These are phyloP conservation scores for Candida pseudoviswanathii DNA, from an alignment of 1,139 yeast genomes.

Conservation along the genomic window DNA sequence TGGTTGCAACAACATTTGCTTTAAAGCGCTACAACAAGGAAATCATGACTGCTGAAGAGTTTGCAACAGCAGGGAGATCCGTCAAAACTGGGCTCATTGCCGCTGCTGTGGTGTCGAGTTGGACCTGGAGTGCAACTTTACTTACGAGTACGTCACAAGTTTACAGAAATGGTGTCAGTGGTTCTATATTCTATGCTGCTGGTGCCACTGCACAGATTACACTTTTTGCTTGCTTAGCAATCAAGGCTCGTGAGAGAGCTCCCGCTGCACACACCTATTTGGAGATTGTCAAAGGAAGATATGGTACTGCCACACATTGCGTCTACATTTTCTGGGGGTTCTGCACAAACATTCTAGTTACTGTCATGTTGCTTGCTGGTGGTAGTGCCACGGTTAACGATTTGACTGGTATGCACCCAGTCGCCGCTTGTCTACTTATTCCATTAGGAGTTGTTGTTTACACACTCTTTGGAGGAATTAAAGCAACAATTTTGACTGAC, in stretches of 20 bases:
- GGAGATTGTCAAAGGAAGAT: slow-evolving; percentile 54
- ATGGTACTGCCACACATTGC: slow-evolving; percentile 61
- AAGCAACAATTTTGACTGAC: slow-evolving; percentile 88
- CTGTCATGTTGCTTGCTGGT: slow-evolving; percentile 85
- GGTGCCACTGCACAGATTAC: slow-evolving; percentile 59
- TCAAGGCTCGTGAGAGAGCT: slow-evolving; percentile 57
- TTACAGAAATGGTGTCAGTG: slow-evolving; percentile 72
- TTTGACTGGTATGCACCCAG: slow-evolving; percentile 80
- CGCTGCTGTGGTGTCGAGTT: slow-evolving; percentile 84
- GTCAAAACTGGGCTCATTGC: slow-evolving; percentile 82
- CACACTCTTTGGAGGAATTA: slow-evolving; percentile 86
- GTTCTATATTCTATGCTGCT: slow-evolving; percentile 54
- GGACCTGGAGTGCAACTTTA: slow-evolving; percentile 95
- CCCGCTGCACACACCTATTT: slow-evolving; percentile 61
- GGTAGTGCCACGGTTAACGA: slow-evolving; percentile 80
- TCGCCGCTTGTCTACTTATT: slow-evolving; percentile 77
- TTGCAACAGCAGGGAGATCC: slow-evolving; percentile 83
- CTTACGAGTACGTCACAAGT: slow-evolving; percentile 76
- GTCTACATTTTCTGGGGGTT: slow-evolving; percentile 77
- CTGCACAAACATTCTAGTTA: slow-evolving; percentile 84
- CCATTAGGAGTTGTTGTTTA: slow-evolving; percentile 84
- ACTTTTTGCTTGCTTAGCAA: slow-evolving; percentile 53
- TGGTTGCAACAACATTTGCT: slow-evolving; percentile 72
- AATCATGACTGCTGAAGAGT: slow-evolving; percentile 85
- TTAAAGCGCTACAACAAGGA: slow-evolving; percentile 78